These are phyloP conservation scores for Pilatotrama ljubarskyi DNA, from an alignment of 768 basidiomycete genomes.

Conservation along the genomic window DNA sequence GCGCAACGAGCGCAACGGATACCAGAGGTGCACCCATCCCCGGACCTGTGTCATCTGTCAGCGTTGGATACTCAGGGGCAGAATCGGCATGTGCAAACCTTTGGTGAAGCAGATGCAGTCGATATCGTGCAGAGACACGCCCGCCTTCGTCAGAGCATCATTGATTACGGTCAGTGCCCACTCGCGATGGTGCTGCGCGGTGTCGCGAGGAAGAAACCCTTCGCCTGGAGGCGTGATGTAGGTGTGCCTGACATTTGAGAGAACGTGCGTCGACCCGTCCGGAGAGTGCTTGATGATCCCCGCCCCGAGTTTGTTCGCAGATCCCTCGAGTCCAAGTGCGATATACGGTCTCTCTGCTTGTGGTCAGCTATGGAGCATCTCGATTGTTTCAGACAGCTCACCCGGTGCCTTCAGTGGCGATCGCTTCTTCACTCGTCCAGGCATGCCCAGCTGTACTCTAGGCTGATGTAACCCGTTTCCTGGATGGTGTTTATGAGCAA, in stretches of 20 bases:
- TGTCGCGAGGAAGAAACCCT: constrained; percentile 95
- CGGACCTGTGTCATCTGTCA: constrained; percentile 62
- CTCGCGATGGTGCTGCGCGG: constrained; percentile 92
- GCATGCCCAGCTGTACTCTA: constrained; percentile 18
- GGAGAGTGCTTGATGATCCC: constrained; percentile 85
- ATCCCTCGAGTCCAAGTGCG: constrained; percentile 96
- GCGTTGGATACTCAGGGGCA: not conserved
- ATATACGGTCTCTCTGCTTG: constrained; percentile 65
- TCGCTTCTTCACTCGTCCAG: constrained; percentile 24
- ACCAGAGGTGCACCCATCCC: constrained; percentile 98
- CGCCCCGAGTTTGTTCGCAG: constrained; percentile 96
- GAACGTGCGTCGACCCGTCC: constrained; percentile 70
- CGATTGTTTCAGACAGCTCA: constrained; percentile 18
- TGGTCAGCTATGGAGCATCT: not conserved
- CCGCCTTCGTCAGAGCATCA: constrained; percentile 69
- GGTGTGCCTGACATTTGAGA: constrained; percentile 96
- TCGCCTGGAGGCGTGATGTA: constrained; percentile 98
- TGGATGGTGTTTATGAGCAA: not conserved
- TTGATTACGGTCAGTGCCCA: constrained; percentile 86
- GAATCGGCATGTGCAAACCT: constrained; percentile 46
- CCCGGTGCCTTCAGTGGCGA: constrained; percentile 36
- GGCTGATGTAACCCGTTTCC: not conserved
- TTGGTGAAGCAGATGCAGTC: constrained; percentile 98
- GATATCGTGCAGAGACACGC: constrained; percentile 69
- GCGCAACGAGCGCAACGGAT: constrained; percentile 90